Evolutionary conservation across 192 early-diverging fungal genomes (phyloP), one percentile per base, ranked within the genome.

Genomic region (Entomortierella parvispora): DNA sequence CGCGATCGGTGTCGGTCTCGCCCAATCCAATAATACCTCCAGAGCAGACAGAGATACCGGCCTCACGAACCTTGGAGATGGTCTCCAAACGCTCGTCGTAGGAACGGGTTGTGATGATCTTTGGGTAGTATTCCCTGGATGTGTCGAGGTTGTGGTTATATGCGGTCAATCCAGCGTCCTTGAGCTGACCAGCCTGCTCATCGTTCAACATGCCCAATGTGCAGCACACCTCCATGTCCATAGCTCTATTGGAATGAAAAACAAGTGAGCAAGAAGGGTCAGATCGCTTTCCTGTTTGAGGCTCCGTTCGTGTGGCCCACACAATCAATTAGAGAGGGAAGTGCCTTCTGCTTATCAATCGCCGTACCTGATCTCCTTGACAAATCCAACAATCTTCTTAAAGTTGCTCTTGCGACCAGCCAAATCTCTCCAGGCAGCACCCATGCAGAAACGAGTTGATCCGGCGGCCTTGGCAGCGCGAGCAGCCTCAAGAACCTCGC

Each of bases 71-170:
- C 69, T 90, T 80, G 4, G 82, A 72, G 65, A 94, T 88, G 9
- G 93, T 94, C 45, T 87, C 79, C 33, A 94, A 80, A 40, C 92
- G 87, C 65, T 95, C 93, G 68, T 93, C 92, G 62, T 91, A 92
- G 37, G 88, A 83, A 51, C 92, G 87, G 26, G 93, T 93, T 15
- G 93, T 92, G 80, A 94, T 94, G 52, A 94, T 86, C 83, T 90
- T 93, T 58, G 90, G 88, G 58, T 92, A 93, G 81, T 83, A 91
- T 71, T 92, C 91, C 58, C 90, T 85, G n/a, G 85, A 89, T 20
- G 91, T 93, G 80, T 93, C 92, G 55, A 94, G 70, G 78, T 95
- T 95, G 81, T 95, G 92, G 82, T 95, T 93, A 82, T 95, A 95
- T 22, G 92, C 92, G 23, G 93, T 93, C 76, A 95, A 76, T 31